Percentiles rank a stretch among this genome's conserved stretches.
Conservation (phyloP, 306 rosid genomes). For the Argentina anserina region DNA sequence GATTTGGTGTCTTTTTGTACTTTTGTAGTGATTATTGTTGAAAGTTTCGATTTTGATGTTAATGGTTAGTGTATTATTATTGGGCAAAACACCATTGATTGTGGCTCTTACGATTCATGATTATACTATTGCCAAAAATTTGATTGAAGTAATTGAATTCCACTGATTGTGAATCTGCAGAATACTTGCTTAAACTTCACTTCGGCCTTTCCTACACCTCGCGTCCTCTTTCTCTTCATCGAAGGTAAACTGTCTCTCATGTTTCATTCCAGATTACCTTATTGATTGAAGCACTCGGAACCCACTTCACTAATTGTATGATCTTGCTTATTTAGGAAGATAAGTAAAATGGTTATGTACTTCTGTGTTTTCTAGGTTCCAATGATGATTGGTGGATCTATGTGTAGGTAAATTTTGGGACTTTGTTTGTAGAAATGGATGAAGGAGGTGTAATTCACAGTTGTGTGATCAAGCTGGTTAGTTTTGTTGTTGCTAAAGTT, state of each 20-base stretch:
- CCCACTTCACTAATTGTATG: not conserved
- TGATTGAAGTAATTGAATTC: too few relatives aligned
- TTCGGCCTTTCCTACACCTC: not conserved
- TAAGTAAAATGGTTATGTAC: not conserved
- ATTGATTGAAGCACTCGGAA: not conserved
- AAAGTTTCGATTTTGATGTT: too few relatives aligned
- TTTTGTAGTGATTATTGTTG: too few relatives aligned
- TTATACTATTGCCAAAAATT: too few relatives aligned
- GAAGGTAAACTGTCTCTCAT: not conserved
- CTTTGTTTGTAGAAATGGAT: conserved; percentile 35
- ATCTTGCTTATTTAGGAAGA: not conserved
- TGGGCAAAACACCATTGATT: too few relatives aligned
- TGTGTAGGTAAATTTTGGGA: not conserved
- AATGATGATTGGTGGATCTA: not conserved
- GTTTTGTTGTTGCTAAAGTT: not conserved
- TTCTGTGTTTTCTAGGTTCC: not conserved
- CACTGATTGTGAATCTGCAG: too few relatives aligned
- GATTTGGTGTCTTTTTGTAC: too few relatives aligned
- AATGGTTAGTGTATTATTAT: too few relatives aligned
- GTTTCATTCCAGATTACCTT: too few relatives aligned
- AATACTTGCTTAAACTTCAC: not conserved
- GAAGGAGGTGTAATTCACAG: conserved; percentile 48
- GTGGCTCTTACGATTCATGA: too few relatives aligned
- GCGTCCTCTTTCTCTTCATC: too few relatives aligned
- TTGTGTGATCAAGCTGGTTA: conserved; percentile 68